These are phyloP conservation scores for Globisporangium solare DNA, from an alignment of 352 stramenopile genomes.

Conservation along the genomic window DNA sequence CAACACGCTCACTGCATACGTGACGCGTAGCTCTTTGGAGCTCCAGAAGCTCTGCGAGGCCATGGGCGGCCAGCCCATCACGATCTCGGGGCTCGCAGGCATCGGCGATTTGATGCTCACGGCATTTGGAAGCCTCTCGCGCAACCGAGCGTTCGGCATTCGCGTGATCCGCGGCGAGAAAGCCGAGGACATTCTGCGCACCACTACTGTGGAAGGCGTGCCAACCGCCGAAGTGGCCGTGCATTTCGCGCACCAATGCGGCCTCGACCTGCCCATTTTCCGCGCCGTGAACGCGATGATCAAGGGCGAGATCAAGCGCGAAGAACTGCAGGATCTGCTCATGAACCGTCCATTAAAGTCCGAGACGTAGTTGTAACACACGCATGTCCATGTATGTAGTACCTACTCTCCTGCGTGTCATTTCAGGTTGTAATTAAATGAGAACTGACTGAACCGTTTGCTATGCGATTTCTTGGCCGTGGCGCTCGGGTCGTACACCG, in stretches of 20 bases:
- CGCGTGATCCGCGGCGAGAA: conserved; percentile 90
- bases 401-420: conserved; percentile 1
- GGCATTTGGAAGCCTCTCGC: conserved; percentile 93
- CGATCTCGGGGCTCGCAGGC: conserved; percentile 91
- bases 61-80: conserved; percentile 93
- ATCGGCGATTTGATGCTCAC: conserved; percentile 96
- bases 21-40: conserved; percentile 95
- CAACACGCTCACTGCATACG: conserved; percentile 93
- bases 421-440: conserved; percentile 82
- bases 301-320: conserved; percentile 69
- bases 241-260: conserved; percentile 87
- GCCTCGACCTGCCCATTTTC: conserved; percentile 91
- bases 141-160: conserved; percentile 94
- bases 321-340: conserved; percentile 67
- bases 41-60: conserved; percentile 94
- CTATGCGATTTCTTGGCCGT: conserved; percentile 58
- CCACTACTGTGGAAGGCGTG: conserved; percentile 92
- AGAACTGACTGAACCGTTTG: conserved; percentile 89
- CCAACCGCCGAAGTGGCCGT: conserved; percentile 93
- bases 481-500: conserved; percentile 69
- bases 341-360: conserved; percentile 82
- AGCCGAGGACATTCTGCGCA: conserved; percentile 91
- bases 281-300: conserved; percentile 81
- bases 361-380: conserved; percentile 34
- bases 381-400: too few species aligned